Evolutionary conservation across 2,329 filamentous ascomycete species (phyloP).

Genomic region (Penicillium sp.): DNA sequence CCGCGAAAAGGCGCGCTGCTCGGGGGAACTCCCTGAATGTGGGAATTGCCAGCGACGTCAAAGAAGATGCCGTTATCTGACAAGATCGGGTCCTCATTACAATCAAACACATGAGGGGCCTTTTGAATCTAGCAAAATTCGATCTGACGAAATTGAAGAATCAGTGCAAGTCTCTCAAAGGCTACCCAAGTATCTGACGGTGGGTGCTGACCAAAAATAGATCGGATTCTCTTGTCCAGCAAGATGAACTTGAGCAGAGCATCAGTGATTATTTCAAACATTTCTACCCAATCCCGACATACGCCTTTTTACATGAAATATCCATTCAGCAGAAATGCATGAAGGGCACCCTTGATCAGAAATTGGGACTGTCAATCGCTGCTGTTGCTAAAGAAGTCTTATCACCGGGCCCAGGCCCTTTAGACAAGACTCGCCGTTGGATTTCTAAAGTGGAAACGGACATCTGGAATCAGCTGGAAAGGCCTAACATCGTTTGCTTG

Average conservation of each 20-base stretch:
- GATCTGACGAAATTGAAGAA: neutral
- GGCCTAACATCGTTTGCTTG: slow-evolving; percentile 6
- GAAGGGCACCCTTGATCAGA: slow-evolving; percentile 3
- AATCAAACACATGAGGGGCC: neutral
- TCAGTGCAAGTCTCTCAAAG: neutral
- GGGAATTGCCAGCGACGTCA: slow-evolving; percentile 5
- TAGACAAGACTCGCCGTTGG: neutral
- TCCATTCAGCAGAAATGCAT: slow-evolving; percentile 1
- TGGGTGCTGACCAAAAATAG: neutral
- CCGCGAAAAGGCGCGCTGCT: slow-evolving; percentile 9
- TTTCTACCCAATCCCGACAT: slow-evolving; percentile 13
- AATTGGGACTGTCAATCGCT: slow-evolving; percentile 8
- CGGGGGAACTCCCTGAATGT: slow-evolving; percentile 9
- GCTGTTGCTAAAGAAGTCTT: neutral
- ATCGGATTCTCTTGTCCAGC: neutral
- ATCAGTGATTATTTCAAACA: slow-evolving; percentile 9
- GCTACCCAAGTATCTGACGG: neutral
- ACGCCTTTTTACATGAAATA: slow-evolving; percentile 12
- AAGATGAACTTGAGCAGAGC: neutral
- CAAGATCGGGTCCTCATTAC: neutral
- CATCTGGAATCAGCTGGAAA: slow-evolving; percentile 11
- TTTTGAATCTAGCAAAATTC: neutral
- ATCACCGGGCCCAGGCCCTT: neutral
- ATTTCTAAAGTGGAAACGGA: slow-evolving; percentile 1
- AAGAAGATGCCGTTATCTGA: slow-evolving; percentile 6